Evolutionary conservation across 768 basidiomycete species (phyloP).

Genomic region (Pisolithus tinctorius): DNA sequence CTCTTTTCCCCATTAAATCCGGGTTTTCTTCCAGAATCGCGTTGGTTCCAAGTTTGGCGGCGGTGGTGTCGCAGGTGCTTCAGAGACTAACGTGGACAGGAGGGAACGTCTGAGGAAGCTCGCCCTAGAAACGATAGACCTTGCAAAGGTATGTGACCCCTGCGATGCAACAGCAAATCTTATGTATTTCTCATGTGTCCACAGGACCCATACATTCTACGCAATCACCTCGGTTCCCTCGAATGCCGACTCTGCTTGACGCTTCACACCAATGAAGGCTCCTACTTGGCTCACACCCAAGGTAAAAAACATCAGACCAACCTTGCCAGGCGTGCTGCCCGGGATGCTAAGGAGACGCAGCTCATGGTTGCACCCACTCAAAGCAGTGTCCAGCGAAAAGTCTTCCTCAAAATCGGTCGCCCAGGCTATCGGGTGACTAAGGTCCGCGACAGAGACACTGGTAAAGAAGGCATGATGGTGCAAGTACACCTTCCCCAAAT

Average conservation of each 20-base stretch:
- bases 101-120: conserved; percentile 92
- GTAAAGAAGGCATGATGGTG: conserved; percentile 96
- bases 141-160: conserved; percentile 69
- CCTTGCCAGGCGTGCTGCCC: conserved; percentile 93
- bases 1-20: not conserved
- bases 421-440: conserved; percentile 97
- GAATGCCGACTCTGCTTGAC: conserved; percentile 98
- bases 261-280: conserved; percentile 98
- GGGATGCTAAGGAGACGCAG: conserved; percentile 91
- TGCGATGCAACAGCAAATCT: not conserved
- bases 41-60: conserved; percentile 95
- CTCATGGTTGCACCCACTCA: conserved; percentile 83
- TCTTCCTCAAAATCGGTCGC: conserved; percentile 94
- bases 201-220: conserved; percentile 95
- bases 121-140: conserved; percentile 94
- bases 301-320: conserved; percentile 99
- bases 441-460: conserved; percentile 83
- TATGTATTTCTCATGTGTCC: conserved; percentile 6
- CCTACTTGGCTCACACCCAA: conserved; percentile 97
- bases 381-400: conserved; percentile 78
- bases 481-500: conserved; percentile 96
- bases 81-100: conserved; percentile 92
- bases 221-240: conserved; percentile 96
- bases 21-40: conserved; percentile 59
- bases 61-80: conserved; percentile 91